Base-by-base conservation (phyloP, 2,329 filamentous ascomycete species). In the Fusarium pseudograminearum region DNA sequence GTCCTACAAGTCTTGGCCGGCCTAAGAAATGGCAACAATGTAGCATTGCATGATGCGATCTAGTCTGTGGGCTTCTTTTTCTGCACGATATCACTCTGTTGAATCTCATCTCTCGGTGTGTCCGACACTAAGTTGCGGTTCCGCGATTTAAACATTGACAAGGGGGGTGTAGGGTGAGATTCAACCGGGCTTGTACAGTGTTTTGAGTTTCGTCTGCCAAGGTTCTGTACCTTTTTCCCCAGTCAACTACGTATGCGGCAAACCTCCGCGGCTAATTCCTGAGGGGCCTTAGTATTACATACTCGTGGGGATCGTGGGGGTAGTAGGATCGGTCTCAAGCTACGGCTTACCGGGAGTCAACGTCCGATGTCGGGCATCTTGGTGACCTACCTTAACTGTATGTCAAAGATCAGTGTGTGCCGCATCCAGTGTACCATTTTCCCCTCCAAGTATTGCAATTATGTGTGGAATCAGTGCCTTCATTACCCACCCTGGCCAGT, bases 391-490 rank as follows among this genome's bases (percentile, higher is more conserved):
- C 33, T 31, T 50, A 30, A 28, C 18, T 31, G 7, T 6, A 34
- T 50, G 53, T 57, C 26, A 40, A 40, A 40, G 16, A 24, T 18
- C 34, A n/a, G 11, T n/a, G 12, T 36, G 11, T 16, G 12, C 40
- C 18, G 42, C n/a, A 20, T 12, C 40, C 20, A n/a, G 34, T 20
- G 20, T 31, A 6, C 11, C 10, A 4, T 30, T 9, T 31, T 24
- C 12, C 11, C 40, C 11, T n/a, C 20, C 20, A 5, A 46, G 15
- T 14, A 10, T 57, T 7, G 12, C 36, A 26, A 57, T 38, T n/a
- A 57, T 57, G 46, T 57, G 55, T 34, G 55, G 55, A 42, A 57
- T 57, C 36, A 57, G 55, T 42, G 36, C 55, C 7, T 52, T 51
- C 18, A 28, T 57, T 12, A 57, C 36, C 55, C 46, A 57, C 20